These are phyloP conservation scores for Quercus phellos DNA, from an alignment of 331 rosid genomes.

Conservation along the genomic window DNA sequence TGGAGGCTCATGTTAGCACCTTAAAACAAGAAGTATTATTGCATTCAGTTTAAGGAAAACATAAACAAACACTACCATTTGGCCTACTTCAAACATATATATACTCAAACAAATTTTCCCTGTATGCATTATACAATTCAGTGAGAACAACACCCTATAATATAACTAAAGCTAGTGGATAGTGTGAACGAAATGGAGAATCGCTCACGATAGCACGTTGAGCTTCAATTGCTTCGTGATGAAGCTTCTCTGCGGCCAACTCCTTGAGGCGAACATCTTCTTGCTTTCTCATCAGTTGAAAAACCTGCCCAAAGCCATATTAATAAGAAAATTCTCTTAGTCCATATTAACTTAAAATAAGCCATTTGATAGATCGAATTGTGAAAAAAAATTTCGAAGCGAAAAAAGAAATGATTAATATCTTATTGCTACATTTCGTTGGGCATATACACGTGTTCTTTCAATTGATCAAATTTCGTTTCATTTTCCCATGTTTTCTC, in stretches of 20 bases:
- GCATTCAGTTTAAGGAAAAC: background rate
- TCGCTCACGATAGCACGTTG: constrained; percentile 67
- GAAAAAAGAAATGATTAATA: background rate
- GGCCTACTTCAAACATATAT: background rate
- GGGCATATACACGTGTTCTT: background rate
- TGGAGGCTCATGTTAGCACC: too few species aligned
- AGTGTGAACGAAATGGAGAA: background rate
- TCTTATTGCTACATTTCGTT: background rate
- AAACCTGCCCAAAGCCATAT: constrained; percentile 45
- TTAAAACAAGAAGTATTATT: too few species aligned
- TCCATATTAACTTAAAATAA: background rate
- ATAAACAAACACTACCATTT: background rate
- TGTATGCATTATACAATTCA: background rate
- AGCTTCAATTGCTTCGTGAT: constrained; percentile 68
- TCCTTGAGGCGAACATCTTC: constrained; percentile 77
- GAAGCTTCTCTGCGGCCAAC: constrained; percentile 70
- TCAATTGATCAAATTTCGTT: background rate
- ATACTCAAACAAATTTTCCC: background rate
- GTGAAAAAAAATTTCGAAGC: background rate
- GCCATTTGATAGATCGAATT: background rate
- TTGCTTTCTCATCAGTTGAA: constrained; percentile 74
- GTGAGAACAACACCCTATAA: background rate
- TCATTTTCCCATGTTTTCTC: background rate
- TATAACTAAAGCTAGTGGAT: background rate
- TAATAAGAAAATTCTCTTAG: background rate